Evolutionary conservation across 1,284 basidiomycete genomes (phyloP).

Genomic region (Caloboletus inedulis): DNA sequence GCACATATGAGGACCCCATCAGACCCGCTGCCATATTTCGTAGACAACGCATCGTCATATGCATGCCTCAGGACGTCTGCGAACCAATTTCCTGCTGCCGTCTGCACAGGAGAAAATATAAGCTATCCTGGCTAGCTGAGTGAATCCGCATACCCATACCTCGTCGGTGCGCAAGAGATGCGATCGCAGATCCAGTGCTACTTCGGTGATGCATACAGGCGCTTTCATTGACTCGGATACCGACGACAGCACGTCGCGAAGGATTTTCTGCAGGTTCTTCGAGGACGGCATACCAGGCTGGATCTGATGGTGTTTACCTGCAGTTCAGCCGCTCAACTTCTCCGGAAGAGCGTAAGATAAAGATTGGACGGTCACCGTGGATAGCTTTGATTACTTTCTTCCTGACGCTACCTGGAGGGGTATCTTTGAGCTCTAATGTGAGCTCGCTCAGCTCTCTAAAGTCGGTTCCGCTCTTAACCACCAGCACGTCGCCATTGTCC

Average conservation of each 20-base stretch:
- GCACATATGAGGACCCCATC: conserved; percentile 82
- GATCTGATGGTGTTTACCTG: conserved; percentile 65
- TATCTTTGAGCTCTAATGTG: conserved; percentile 58
- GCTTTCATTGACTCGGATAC: conserved; percentile 70
- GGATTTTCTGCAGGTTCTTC: conserved; percentile 53
- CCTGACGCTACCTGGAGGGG: conserved; percentile 63
- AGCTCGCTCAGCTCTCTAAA: conserved; percentile 86
- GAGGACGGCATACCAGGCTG: conserved; percentile 61
- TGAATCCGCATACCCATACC: conserved; percentile 45
- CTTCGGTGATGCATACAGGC: conserved; percentile 69
- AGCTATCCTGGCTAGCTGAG: background rate
- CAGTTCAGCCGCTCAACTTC: background rate
- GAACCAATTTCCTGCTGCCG: conserved; percentile 84
- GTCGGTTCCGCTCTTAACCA: conserved; percentile 88
- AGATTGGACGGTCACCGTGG: conserved; percentile 42
- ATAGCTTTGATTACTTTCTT: conserved; percentile 64
- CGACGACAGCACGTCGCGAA: conserved; percentile 66
- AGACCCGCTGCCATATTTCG: conserved; percentile 60
- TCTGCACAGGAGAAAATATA: conserved; percentile 41
- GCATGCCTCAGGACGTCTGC: conserved; percentile 84
- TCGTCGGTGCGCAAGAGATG: conserved; percentile 70
- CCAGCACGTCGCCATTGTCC: conserved; percentile 69
- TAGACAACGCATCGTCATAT: conserved; percentile 75
- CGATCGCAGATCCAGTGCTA: conserved; percentile 74
- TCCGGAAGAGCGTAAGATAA: background rate